Evolutionary conservation across 2,329 filamentous ascomycete genomes (phyloP).

Genomic region (Polytolypa hystricis): DNA sequence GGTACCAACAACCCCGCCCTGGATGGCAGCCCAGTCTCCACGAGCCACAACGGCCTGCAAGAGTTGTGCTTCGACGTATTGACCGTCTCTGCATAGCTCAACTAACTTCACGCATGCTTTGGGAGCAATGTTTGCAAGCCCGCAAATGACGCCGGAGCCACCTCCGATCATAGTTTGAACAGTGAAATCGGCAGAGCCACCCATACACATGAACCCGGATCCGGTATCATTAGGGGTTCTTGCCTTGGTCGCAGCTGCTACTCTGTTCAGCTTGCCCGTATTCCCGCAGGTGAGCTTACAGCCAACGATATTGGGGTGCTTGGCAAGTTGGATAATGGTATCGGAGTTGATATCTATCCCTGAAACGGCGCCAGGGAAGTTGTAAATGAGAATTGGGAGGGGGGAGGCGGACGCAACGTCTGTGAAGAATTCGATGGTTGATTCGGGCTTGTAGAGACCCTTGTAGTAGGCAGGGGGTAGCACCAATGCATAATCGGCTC

Average conservation of each 20-base stretch:
- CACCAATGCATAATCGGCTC: conserved; percentile 69
- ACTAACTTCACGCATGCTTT: conserved; percentile 52
- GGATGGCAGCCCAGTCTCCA: conserved; percentile 59
- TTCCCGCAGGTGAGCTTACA: conserved; percentile 90
- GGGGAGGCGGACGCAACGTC: conserved; percentile 65
- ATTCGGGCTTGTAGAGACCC: conserved; percentile 60
- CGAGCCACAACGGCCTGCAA: conserved; percentile 55
- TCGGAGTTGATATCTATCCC: conserved; percentile 88
- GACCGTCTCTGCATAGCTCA: conserved; percentile 49
- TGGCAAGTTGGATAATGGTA: conserved; percentile 64
- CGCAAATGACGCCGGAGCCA: conserved; percentile 60
- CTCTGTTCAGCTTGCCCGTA: conserved; percentile 77
- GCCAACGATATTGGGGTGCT: conserved; percentile 74
- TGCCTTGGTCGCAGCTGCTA: conserved; percentile 27
- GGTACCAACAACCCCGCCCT: conserved; percentile 57
- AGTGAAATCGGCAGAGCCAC: conserved; percentile 63
- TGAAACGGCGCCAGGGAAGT: conserved; percentile 78
- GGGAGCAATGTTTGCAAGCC: conserved; percentile 59
- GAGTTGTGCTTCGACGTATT: conserved; percentile 48
- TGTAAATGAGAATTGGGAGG: conserved; percentile 75
- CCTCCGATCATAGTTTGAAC: conserved; percentile 59
- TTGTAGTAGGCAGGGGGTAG: conserved; percentile 79
- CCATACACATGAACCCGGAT: conserved; percentile 52
- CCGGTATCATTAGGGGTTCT: neutral
- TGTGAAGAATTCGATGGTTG: conserved; percentile 62